Evolutionary conservation across 176 grass and related monocot genomes (phyloP).

Genomic region (Oryza officinalis): DNA sequence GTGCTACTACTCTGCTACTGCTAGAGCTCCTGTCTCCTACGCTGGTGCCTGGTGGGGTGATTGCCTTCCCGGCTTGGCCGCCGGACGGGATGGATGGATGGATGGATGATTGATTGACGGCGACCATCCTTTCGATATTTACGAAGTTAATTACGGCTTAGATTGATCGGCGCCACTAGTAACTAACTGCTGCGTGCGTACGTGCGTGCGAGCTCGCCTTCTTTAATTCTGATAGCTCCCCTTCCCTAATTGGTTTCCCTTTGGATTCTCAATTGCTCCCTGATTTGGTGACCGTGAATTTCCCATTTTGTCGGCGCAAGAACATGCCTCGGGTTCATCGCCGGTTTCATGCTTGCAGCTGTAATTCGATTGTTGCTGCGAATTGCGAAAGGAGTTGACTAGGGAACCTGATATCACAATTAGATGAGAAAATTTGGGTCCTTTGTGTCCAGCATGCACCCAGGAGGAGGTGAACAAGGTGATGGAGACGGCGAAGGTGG

Average conservation of each 20-base stretch:
- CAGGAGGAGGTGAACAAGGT: conserved; percentile 99
- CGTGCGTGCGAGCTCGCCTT: background rate
- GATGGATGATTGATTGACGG: background rate
- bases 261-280: background rate
- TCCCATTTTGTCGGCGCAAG: background rate
- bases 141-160: conserved; percentile 18
- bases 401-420: background rate
- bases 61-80: background rate
- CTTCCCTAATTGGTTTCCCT: background rate
- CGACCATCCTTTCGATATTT: conserved; percentile 24
- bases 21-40: background rate
- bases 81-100: background rate
- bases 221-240: conserved; percentile 11
- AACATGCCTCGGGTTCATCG: background rate
- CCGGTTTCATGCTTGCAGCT: background rate
- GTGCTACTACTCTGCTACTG: background rate
- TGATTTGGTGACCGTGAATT: background rate
- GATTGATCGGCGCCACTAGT: conserved; percentile 31
- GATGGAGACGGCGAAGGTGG: conserved; percentile 80
- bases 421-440: background rate
- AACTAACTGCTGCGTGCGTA: background rate
- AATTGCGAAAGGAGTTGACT: background rate
- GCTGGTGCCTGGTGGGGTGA: background rate
- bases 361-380: background rate
- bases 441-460: conserved; percentile 68